These are phyloP conservation scores for Macrophomina phaseolina DNA, from an alignment of 2,329 filamentous ascomycete species.

Conservation along the genomic window DNA sequence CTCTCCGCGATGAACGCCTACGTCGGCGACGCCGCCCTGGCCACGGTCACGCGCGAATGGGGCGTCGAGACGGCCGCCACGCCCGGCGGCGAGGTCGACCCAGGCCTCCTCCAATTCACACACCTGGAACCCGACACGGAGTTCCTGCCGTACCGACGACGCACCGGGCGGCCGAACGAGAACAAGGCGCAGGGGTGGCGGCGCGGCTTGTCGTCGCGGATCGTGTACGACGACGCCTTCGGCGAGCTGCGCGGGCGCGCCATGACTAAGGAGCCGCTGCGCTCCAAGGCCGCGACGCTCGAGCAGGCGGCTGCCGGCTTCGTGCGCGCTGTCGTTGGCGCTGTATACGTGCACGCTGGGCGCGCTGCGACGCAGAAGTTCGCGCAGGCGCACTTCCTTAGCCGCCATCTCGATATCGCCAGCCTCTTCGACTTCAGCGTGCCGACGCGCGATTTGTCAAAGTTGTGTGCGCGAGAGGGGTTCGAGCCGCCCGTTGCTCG, in stretches of 20 bases:
- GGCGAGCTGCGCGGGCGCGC: conserved; percentile 62
- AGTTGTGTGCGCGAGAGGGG: conserved; percentile 84
- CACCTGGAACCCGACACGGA: conserved; percentile 43
- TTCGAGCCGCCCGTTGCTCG: conserved; percentile 88
- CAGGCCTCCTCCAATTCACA: conserved; percentile 84
- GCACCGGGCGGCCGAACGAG: conserved; percentile 37
- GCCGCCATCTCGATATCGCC: conserved; percentile 76
- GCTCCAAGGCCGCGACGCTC: conserved; percentile 32
- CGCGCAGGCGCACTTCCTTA: conserved; percentile 81
- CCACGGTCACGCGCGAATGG: conserved; percentile 81
- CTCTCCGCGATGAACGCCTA: conserved; percentile 87
- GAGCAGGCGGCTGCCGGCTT: conserved; percentile 54
- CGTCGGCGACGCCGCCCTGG: conserved; percentile 74
- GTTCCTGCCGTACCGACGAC: conserved; percentile 32
- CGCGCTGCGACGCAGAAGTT: conserved; percentile 80
- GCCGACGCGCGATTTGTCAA: conserved; percentile 81
- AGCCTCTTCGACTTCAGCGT: conserved; percentile 82
- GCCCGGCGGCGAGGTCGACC: conserved; percentile 89
- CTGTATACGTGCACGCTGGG: conserved; percentile 85
- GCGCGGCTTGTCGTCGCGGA: conserved; percentile 64
- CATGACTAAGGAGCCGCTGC: not conserved
- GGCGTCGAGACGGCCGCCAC: conserved; percentile 87
- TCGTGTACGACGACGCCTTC: conserved; percentile 85
- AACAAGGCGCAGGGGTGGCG: conserved; percentile 36
- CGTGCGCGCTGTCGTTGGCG: conserved; percentile 81